Conservation (phyloP, 2,329 filamentous ascomycete genomes). For the Davidsoniella eucalypti region DNA sequence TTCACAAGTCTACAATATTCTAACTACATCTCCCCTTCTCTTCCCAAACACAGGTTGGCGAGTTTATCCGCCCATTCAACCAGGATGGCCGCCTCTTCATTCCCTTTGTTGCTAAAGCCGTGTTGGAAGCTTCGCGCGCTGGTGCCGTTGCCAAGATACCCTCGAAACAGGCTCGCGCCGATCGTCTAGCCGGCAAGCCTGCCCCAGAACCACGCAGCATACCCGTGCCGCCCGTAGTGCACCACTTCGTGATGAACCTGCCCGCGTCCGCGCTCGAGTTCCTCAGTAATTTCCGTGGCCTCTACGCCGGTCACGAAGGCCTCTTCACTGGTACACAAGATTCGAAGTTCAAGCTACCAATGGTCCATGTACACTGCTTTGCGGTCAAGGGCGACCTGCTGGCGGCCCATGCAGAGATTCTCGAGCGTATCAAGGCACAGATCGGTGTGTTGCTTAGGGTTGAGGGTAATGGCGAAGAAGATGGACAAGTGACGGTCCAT, state of each 20-base stretch:
- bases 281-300: conserved; percentile 52
- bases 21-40: background rate
- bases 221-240: conserved; percentile 55
- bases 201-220: conserved; percentile 24
- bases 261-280: conserved; percentile 82
- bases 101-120: conserved; percentile 44
- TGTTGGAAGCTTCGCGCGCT: conserved; percentile 33
- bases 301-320: conserved; percentile 56
- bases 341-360: conserved; percentile 47
- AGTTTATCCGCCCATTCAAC: conserved; percentile 67
- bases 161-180: conserved; percentile 23
- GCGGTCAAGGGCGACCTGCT: conserved; percentile 59
- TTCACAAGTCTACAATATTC: conserved; percentile 9
- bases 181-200: conserved; percentile 15
- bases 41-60: conserved; percentile 28
- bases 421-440: conserved; percentile 26
- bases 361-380: conserved; percentile 93
- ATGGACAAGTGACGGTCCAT: conserved; percentile 38
- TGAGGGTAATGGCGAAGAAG: conserved; percentile 29
- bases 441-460: conserved; percentile 21
- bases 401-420: conserved; percentile 37
- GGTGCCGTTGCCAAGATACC: conserved; percentile 39
- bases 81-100: conserved; percentile 73
- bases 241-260: conserved; percentile 97
- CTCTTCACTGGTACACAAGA: conserved; percentile 41